Percentiles rank a stretch among this genome's conserved stretches.
Conservation (phyloP, 164 flowering plant genomes). For the Stephania japonica region DNA sequence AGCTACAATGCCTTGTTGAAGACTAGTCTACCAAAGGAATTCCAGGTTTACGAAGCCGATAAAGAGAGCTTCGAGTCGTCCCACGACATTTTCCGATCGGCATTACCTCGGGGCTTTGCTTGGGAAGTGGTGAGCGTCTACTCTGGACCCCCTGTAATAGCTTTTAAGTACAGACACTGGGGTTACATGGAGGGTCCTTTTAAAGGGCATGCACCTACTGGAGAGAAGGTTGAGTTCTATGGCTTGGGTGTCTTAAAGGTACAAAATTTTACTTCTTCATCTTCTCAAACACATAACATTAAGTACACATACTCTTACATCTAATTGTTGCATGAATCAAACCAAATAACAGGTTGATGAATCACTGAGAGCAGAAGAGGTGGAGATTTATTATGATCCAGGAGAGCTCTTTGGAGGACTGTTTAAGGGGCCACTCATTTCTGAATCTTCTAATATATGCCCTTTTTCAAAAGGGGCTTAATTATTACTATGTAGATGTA, state of each 20-base stretch:
- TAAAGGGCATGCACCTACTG: constrained; percentile 80
- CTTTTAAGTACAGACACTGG: constrained; percentile 92
- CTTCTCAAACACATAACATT: too few species aligned
- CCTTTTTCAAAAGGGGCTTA: constrained; percentile 19
- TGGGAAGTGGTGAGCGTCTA: constrained; percentile 80
- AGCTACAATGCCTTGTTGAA: constrained; percentile 84
- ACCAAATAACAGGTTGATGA: constrained; percentile 60
- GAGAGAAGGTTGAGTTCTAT: constrained; percentile 56
- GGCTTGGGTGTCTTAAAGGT: constrained; percentile 69
- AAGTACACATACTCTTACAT: too few species aligned
- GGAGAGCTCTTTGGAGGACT: constrained; percentile 68
- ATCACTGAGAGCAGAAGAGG: constrained; percentile 59
- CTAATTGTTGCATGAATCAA: too few species aligned
- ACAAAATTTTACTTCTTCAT: not conserved
- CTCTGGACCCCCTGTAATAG: constrained; percentile 70
- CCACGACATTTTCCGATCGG: constrained; percentile 55
- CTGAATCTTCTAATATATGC: constrained; percentile 13
- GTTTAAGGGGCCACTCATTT: constrained; percentile 41
- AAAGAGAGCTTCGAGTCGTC: constrained; percentile 82
- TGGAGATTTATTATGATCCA: constrained; percentile 78
- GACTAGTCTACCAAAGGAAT: constrained; percentile 59
- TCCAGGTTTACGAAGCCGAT: constrained; percentile 63
- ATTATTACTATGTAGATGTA: not conserved
- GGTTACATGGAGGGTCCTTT: constrained; percentile 85
- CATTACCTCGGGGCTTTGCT: constrained; percentile 84